Evolutionary conservation across 306 rosid genomes (phyloP).

Genomic region (Cicer cuneatum): DNA sequence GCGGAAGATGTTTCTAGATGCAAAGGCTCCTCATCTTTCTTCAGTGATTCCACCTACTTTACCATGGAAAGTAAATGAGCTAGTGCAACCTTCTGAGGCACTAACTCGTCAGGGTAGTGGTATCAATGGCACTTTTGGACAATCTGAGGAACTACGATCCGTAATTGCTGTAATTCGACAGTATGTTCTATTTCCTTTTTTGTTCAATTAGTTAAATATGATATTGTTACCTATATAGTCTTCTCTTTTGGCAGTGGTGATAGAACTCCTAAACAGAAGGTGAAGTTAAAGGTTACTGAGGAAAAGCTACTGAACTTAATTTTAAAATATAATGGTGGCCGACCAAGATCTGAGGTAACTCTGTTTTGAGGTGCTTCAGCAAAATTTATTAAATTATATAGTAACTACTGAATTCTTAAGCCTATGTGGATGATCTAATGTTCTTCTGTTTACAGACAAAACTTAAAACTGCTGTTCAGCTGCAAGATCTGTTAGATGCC

Average conservation of each 20-base stretch:
- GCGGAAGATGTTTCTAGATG: constrained; percentile 91
- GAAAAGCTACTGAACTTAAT: constrained; percentile 87
- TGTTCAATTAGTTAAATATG: constrained; percentile 24
- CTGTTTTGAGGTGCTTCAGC: constrained; percentile 32
- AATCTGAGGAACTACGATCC: constrained; percentile 92
- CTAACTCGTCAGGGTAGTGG: constrained; percentile 98
- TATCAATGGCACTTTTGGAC: constrained; percentile 82
- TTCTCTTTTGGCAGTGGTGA: constrained; percentile 79
- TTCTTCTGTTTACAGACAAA: constrained; percentile 70
- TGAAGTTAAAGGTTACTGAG: constrained; percentile 93
- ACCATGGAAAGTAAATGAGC: constrained; percentile 91
- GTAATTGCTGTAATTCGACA: constrained; percentile 93
- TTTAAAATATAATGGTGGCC: constrained; percentile 94
- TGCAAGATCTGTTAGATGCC: constrained; percentile 97
- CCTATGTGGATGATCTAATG: constrained; percentile 39
- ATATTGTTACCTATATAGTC: constrained; percentile 42
- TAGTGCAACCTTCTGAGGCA: constrained; percentile 68
- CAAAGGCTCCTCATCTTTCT: constrained; percentile 97
- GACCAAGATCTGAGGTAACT: constrained; percentile 85
- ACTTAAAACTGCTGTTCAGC: constrained; percentile 94
- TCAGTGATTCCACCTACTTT: constrained; percentile 87
- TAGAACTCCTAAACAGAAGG: constrained; percentile 99
- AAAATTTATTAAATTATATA: constrained; percentile 24
- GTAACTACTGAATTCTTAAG: constrained; percentile 27
- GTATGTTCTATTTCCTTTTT: constrained; percentile 61